These are phyloP conservation scores for Aquilaria yunnanensis DNA, from an alignment of 345 rosid species.

Conservation along the genomic window DNA sequence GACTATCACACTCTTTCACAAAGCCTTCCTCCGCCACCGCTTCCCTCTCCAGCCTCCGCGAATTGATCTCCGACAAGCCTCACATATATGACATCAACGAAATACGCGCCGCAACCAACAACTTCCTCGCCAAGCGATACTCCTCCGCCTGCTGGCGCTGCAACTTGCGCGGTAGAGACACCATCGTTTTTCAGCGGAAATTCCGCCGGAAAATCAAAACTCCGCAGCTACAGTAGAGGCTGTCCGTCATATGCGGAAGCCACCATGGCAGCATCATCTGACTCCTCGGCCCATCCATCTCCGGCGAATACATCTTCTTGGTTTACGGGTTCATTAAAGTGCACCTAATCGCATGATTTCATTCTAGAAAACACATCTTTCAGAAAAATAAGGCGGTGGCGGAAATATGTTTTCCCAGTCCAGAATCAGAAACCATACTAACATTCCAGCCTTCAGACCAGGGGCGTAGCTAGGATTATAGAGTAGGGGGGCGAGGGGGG, in stretches of 20 bases:
- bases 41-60: conserved; percentile 68
- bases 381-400: too few species aligned
- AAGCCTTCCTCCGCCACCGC: conserved; percentile 14
- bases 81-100: conserved; percentile 74
- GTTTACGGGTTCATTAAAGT: conserved; percentile 61
- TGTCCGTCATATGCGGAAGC: conserved; percentile 61
- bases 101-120: conserved; percentile 85
- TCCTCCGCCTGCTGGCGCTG: conserved; percentile 78
- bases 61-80: conserved; percentile 56
- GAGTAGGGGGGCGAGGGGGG: too few species aligned
- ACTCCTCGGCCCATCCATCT: conserved; percentile 64
- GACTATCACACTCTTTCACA: neutral
- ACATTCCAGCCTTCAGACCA: too few species aligned
- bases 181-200: conserved; percentile 66
- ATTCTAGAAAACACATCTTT: too few species aligned
- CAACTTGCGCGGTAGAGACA: conserved; percentile 47
- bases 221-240: conserved; percentile 35
- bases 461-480: too few species aligned
- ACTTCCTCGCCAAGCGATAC: conserved; percentile 60
- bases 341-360: too few species aligned
- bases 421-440: too few species aligned
- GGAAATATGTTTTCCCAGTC: too few species aligned
- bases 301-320: conserved; percentile 63
- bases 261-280: conserved; percentile 61
- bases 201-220: conserved; percentile 44